Evolutionary conservation across 352 stramenopile genomes (phyloP).

Genomic region (Elongisporangium senticosum): DNA sequence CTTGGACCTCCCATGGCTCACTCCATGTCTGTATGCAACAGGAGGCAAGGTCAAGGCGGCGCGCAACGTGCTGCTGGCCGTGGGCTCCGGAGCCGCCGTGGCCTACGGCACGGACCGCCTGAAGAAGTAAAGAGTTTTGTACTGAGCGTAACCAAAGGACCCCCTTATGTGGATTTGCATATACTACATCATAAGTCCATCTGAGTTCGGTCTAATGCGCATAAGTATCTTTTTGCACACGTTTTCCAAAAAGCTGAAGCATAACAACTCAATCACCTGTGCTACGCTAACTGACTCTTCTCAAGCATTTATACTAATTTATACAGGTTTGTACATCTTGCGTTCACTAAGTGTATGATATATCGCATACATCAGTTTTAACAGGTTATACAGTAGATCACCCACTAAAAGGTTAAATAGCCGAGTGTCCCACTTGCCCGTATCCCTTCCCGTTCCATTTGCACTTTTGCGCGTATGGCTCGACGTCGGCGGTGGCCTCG

Average conservation of each 20-base stretch:
- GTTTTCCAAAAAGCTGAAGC: neutral
- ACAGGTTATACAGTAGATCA: neutral
- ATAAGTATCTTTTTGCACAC: neutral
- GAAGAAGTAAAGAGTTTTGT: neutral
- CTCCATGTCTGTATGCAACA: slow-evolving; percentile 9
- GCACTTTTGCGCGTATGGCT: neutral
- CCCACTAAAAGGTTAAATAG: neutral
- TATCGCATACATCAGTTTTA: neutral
- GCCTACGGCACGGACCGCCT: slow-evolving; percentile 48
- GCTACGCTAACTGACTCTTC: neutral
- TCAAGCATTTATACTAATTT: neutral
- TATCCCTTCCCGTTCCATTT: neutral
- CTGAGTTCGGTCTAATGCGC: neutral
- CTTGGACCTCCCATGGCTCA: neutral
- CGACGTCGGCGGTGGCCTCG: slow-evolving; percentile 39
- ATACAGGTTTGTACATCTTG: neutral
- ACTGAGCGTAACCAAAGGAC: neutral
- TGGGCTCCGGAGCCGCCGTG: slow-evolving; percentile 40
- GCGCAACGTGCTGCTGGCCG: slow-evolving; percentile 61
- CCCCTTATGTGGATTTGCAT: neutral
- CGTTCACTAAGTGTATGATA: neutral
- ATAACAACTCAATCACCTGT: neutral
- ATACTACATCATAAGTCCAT: neutral
- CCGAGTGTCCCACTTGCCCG: neutral
- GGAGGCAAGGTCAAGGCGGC: slow-evolving; percentile 56